Percentiles rank a stretch among this genome's conserved stretches.
These are phyloP conservation scores for Lentinula boryana DNA, from an alignment of 768 basidiomycete species.

Conservation along the genomic window DNA sequence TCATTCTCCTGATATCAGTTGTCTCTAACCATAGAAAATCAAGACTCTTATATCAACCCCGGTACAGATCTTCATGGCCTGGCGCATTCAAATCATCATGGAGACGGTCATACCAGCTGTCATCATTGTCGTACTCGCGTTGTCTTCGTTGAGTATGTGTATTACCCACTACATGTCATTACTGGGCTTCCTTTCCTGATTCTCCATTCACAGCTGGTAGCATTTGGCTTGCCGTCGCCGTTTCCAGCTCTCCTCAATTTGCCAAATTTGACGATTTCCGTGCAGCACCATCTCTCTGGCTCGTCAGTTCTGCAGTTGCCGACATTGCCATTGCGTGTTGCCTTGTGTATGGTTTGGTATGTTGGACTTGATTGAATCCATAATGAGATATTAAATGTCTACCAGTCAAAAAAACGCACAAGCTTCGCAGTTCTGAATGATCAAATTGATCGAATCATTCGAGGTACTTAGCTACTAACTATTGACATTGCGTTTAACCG, in stretches of 20 bases:
- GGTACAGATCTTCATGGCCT: constrained; percentile 8
- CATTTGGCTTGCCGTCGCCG: neutral
- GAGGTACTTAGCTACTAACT: neutral
- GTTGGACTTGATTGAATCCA: neutral
- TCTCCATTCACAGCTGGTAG: neutral
- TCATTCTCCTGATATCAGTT: neutral
- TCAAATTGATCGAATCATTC: constrained; percentile 7
- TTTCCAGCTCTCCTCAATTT: constrained; percentile 4
- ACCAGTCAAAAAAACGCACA: neutral
- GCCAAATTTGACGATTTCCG: neutral
- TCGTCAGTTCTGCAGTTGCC: constrained; percentile 5
- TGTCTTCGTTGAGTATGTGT: constrained; percentile 2
- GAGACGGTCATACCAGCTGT: neutral
- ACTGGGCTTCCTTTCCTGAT: neutral
- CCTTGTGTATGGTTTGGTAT: constrained; percentile 4
- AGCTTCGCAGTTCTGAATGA: constrained; percentile 2
- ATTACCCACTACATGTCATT: neutral
- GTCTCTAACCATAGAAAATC: neutral
- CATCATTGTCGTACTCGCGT: neutral
- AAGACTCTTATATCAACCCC: constrained; percentile 7
- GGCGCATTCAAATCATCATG: constrained; percentile 1
- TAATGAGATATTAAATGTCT: neutral
- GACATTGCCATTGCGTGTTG: constrained; percentile 1
- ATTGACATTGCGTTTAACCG: neutral
- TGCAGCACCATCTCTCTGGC: neutral